Base-by-base conservation (phyloP, 2,329 filamentous ascomycete genomes). In the Pezicula carpinea region DNA sequence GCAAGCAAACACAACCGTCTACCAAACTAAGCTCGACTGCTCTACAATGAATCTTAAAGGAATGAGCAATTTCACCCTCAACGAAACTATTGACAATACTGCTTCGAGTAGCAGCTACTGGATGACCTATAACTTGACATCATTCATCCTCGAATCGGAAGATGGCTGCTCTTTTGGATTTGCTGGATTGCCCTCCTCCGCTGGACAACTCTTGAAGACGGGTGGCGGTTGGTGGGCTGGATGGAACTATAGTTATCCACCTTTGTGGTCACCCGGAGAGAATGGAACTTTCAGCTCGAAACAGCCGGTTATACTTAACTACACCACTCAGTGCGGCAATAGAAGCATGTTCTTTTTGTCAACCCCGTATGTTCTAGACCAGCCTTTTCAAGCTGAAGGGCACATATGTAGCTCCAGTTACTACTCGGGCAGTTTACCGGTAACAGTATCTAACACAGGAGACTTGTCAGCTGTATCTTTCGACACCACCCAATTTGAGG, bases 91-190 rank as follows among this genome's bases (percentile, higher is more conserved):
- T 18, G n/a, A n/a, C n/a, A 6, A 23, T 4, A 34, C 3, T 34
- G 32, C 32, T 7, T 4, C 14, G 14, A 34, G 17, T 15, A 34
- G 14, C 17, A 34, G 14, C 14, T 34, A 4, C 32, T 5, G 17
- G 4, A 3, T 22, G 4, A 15, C 32, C 5, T 31, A n/a, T 4
- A 47, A 51, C 22, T 17, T 51, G 18, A 49, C 44, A 5, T 52
- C 52, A 4, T 54, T 52, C 26, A 23, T 50, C 2, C 34, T 54
- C 10, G 39, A 34, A 15, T 52, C 52, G 4, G 17, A 26, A 5
- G 52, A 54, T 47, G 47, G 47, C 14, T 52, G 52, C 22, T 36
- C 46, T 7, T 22, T 54, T 32, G 52, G 52, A 3, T 22, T 50
- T 18, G 45, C 49, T 7, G 43, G 41, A 5, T 38, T 39, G 6